A percentile compares a stretch with the other conserved stretches of the same genome.
These are phyloP conservation scores for Taiozyma onychis DNA, from an alignment of 1,139 yeast genomes.

Conservation along the genomic window DNA sequence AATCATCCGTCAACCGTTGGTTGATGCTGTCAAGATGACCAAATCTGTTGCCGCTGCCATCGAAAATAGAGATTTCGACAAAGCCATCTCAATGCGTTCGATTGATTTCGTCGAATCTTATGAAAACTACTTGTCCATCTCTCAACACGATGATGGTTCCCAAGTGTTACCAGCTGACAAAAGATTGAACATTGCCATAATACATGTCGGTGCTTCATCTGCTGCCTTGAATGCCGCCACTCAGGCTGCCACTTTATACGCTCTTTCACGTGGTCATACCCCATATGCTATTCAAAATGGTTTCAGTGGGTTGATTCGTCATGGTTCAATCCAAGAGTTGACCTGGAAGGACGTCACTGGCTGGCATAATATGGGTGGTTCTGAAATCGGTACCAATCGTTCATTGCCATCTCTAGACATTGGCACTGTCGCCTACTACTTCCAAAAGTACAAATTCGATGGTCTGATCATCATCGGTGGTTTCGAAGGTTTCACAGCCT, in stretches of 20 bases:
- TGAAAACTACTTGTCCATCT: constrained; percentile 56
- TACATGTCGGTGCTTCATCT: constrained; percentile 80
- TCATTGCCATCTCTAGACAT: constrained; percentile 63
- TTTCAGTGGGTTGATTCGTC: constrained; percentile 70
- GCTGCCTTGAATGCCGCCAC: constrained; percentile 79
- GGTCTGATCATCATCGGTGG: constrained; percentile 77
- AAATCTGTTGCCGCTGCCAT: constrained; percentile 67
- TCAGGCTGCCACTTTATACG: constrained; percentile 67
- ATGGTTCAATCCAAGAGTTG: constrained; percentile 58
- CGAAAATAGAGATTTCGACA: constrained; percentile 51
- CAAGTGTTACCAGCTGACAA: constrained; percentile 48
- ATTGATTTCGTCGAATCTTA: constrained; percentile 66
- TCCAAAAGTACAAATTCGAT: constrained; percentile 66
- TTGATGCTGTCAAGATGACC: constrained; percentile 67
- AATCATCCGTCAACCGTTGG: constrained; percentile 61
- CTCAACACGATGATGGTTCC: constrained; percentile 61
- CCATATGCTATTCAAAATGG: constrained; percentile 74
- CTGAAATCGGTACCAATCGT: constrained; percentile 79
- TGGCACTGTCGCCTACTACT: constrained; percentile 72
- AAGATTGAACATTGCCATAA: constrained; percentile 61
- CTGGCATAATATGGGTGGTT: constrained; percentile 74
- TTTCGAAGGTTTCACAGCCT: constrained; percentile 69
- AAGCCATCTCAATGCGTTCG: constrained; percentile 64
- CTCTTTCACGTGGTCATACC: constrained; percentile 70
- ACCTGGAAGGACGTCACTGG: constrained; percentile 67